These are phyloP conservation scores for Cetradonia linearis DNA, from an alignment of 495 filamentous ascomycete species.

Conservation along the genomic window DNA sequence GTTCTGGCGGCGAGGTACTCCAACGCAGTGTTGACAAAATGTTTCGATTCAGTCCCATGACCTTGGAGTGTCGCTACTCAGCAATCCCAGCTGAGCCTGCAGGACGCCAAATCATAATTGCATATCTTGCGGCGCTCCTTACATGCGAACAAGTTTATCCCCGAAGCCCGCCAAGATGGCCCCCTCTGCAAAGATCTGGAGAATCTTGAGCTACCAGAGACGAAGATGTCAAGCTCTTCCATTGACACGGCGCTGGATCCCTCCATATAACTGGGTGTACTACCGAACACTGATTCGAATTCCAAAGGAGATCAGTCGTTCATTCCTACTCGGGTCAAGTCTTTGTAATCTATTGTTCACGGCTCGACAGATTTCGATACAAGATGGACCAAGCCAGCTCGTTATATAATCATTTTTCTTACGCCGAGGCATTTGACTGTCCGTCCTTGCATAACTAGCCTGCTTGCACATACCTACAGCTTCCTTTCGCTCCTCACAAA, in stretches of 20 bases:
- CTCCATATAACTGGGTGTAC: background rate
- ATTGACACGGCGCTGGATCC: background rate
- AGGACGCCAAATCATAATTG: background rate
- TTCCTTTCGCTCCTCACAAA: background rate
- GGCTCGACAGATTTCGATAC: too few relatives aligned
- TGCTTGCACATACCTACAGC: background rate
- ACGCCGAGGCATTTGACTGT: background rate
- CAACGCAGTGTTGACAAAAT: background rate
- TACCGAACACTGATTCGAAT: background rate
- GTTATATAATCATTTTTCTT: too few relatives aligned
- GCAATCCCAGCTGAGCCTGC: background rate
- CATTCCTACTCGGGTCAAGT: too few relatives aligned
- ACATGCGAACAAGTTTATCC: background rate
- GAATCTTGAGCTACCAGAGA: too few relatives aligned
- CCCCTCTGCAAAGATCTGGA: background rate
- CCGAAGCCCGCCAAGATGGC: background rate
- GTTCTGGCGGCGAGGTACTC: background rate
- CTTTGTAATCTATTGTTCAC: too few relatives aligned
- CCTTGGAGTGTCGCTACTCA: background rate
- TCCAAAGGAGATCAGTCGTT: too few relatives aligned
- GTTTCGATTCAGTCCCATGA: background rate
- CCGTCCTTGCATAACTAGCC: background rate
- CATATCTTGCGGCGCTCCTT: background rate
- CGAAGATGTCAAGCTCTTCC: background rate
- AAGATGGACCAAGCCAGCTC: too few relatives aligned